These are phyloP conservation scores for Leccinum boreale DNA, from an alignment of 768 basidiomycete species.

Conservation along the genomic window DNA sequence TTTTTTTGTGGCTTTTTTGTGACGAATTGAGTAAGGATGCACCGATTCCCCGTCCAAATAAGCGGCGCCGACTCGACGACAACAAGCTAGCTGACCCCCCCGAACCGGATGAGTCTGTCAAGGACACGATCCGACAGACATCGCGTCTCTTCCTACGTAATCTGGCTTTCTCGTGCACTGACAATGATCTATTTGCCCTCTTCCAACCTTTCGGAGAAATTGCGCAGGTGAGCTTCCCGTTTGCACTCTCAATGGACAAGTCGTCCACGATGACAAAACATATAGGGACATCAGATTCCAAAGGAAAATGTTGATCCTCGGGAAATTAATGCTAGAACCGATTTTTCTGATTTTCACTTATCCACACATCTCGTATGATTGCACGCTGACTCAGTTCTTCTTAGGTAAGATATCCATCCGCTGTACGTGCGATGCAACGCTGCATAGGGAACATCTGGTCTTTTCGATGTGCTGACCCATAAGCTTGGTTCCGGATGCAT, in stretches of 20 bases:
- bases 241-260: not conserved
- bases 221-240: conserved; percentile 58
- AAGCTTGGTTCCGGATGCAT: conserved; percentile 43
- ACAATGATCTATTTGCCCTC: conserved; percentile 60
- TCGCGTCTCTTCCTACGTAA: conserved; percentile 92
- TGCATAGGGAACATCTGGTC: conserved; percentile 59
- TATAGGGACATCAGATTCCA: conserved; percentile 50
- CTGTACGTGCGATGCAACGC: not conserved
- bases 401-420: conserved; percentile 12
- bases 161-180: conserved; percentile 80
- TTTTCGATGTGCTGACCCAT: conserved; percentile 39
- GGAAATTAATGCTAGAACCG: conserved; percentile 56
- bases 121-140: conserved; percentile 63
- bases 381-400: conserved; percentile 2
- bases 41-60: conserved; percentile 64
- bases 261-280: conserved; percentile 37
- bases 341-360: conserved; percentile 22
- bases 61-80: conserved; percentile 51
- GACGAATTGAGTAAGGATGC: conserved; percentile 47
- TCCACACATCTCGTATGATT: not conserved
- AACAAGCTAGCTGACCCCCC: conserved; percentile 6
- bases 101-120: conserved; percentile 31
- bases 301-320: conserved; percentile 30
- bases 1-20: conserved; percentile 2
- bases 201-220: conserved; percentile 72